A percentile compares a stretch with the other conserved stretches of the same genome.
Conservation (phyloP, 2,329 filamentous ascomycete species). For the Helicocarpus griseus region DNA sequence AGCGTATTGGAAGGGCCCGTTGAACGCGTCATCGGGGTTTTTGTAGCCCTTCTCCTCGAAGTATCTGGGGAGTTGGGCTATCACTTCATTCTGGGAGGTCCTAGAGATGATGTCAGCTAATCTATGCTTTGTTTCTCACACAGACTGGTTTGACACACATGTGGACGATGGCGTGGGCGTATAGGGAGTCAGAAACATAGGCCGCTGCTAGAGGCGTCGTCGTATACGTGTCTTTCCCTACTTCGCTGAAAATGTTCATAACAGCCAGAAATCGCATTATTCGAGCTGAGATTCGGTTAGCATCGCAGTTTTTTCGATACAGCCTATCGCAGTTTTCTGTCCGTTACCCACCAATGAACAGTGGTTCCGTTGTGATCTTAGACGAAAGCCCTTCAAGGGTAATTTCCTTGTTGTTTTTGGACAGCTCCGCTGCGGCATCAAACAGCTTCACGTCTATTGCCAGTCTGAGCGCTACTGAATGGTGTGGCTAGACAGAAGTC, state of each 20-base stretch:
- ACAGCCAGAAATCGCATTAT: slow-evolving; percentile 14
- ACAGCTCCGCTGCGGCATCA: slow-evolving; percentile 11
- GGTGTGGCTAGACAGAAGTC: neutral
- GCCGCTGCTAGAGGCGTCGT: slow-evolving; percentile 10
- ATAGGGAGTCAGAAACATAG: slow-evolving; percentile 6
- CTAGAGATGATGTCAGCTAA: slow-evolving; percentile 9
- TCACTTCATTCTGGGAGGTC: neutral
- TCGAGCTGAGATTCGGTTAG: slow-evolving; percentile 11
- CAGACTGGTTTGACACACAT: slow-evolving; percentile 16
- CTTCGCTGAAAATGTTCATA: slow-evolving; percentile 9
- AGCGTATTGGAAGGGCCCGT: slow-evolving; percentile 22
- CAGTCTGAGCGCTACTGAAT: neutral
- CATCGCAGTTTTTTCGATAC: too few relatives aligned
- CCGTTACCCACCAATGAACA: slow-evolving; percentile 2
- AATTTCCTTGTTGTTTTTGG: slow-evolving; percentile 3
- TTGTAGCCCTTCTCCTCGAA: slow-evolving; percentile 21
- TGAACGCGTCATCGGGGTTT: slow-evolving; percentile 18
- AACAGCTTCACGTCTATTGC: slow-evolving; percentile 16
- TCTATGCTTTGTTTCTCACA: neutral
- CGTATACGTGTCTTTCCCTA: slow-evolving; percentile 4
- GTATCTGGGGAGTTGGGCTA: slow-evolving; percentile 17
- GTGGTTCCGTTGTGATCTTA: slow-evolving; percentile 7
- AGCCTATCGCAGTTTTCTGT: neutral
- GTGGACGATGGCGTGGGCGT: slow-evolving; percentile 13
- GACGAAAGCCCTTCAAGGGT: slow-evolving; percentile 10